Percentiles rank a stretch among this genome's conserved stretches.
Conservation (phyloP, 2,329 filamentous ascomycete species). For the Pseudocercospora musae region DNA sequence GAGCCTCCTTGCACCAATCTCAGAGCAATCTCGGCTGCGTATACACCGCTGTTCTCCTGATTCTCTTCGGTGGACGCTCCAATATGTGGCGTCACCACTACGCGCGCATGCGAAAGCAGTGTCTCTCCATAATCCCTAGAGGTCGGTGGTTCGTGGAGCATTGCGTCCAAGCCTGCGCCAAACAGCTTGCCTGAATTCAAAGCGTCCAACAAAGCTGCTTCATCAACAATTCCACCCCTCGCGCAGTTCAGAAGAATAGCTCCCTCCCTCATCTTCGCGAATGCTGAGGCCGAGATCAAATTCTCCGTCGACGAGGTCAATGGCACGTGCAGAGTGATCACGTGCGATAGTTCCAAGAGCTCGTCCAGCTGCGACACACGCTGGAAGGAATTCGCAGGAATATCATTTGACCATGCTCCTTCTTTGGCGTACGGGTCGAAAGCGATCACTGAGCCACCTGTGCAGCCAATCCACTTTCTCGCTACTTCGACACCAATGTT, state of each 20-base stretch:
- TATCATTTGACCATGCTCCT: constrained; percentile 26
- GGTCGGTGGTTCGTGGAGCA: constrained; percentile 33
- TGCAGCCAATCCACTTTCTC: constrained; percentile 36
- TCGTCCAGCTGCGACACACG: constrained; percentile 33
- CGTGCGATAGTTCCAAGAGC: constrained; percentile 33
- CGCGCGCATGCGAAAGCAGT: constrained; percentile 26
- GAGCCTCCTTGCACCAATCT: constrained; percentile 12
- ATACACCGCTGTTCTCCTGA: constrained; percentile 38
- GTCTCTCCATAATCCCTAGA: constrained; percentile 26
- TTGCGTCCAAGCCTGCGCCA: constrained; percentile 35
- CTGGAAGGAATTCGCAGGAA: constrained; percentile 13
- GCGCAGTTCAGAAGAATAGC: constrained; percentile 37
- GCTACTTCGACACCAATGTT: background rate
- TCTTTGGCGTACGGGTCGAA: constrained; percentile 37
- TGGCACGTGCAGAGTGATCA: constrained; percentile 38
- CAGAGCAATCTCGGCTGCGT: constrained; percentile 35
- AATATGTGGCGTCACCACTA: constrained; percentile 46
- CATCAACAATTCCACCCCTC: constrained; percentile 36
- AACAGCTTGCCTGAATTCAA: constrained; percentile 28
- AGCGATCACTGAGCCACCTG: constrained; percentile 32
- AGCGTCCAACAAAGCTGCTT: constrained; percentile 30
- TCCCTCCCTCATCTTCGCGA: constrained; percentile 31
- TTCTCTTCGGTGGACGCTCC: constrained; percentile 45
- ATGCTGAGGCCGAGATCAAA: constrained; percentile 32
- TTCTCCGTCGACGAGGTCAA: constrained; percentile 30